phyloP scores from a whole-genome alignment of 805 yeast species.

The Ogataea sp. region DNA sequence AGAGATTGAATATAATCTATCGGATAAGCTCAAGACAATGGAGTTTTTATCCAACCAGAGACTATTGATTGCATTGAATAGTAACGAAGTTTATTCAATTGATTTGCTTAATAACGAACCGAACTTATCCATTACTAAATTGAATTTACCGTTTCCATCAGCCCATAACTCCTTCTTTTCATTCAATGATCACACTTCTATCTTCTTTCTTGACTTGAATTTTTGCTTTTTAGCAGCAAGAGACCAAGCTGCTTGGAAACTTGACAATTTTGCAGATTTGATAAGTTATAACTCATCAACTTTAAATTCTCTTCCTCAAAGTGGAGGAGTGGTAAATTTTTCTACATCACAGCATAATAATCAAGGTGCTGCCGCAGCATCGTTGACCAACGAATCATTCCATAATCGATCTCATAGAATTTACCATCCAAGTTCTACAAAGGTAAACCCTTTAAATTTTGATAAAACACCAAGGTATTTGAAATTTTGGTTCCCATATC shows the following conservation, averaged over 20 bases:
- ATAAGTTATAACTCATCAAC: neutral
- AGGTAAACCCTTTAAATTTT: slow-evolving; percentile 7
- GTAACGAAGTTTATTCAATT: slow-evolving; percentile 14
- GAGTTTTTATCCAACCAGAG: slow-evolving; percentile 17
- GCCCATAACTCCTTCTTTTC: neutral
- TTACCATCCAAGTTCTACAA: neutral
- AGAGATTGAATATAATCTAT: slow-evolving; percentile 17
- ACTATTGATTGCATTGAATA: slow-evolving; percentile 14
- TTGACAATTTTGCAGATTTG: slow-evolving; percentile 1
- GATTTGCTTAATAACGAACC: slow-evolving; percentile 5
- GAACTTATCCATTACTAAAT: neutral
- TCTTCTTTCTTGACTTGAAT: neutral
- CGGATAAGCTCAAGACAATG: slow-evolving; percentile 15
- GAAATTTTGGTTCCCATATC: slow-evolving; percentile 31
- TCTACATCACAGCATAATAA: neutral
- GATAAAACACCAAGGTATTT: slow-evolving; percentile 20
- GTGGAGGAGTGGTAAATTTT: no score
- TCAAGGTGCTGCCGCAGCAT: no score
- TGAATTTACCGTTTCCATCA: neutral
- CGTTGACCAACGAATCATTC: neutral
- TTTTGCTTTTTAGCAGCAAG: slow-evolving; percentile 2
- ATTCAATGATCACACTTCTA: neutral
- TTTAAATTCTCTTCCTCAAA: no score
- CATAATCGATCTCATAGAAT: neutral
- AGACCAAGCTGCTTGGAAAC: slow-evolving; percentile 5